Conservation (phyloP, 805 yeast species). For the Metschnikowia corniflorae region DNA sequence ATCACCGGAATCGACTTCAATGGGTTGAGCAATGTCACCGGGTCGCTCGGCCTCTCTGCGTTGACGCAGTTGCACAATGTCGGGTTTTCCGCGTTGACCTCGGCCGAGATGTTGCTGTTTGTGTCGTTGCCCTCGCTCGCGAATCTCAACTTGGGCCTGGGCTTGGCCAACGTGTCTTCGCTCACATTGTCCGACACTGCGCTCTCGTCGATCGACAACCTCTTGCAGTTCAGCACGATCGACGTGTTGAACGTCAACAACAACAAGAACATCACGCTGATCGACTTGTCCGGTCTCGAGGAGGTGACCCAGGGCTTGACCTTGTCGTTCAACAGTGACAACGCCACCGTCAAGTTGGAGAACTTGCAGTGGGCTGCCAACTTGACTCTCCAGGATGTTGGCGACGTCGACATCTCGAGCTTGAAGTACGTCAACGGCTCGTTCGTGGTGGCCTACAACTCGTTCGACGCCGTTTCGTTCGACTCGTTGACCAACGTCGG, state of each 20-base stretch:
- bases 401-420: conserved; percentile 27
- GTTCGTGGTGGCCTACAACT: conserved; percentile 38
- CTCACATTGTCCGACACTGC: conserved; percentile 43
- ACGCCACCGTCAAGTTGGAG: conserved; percentile 27
- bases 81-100: conserved; percentile 31
- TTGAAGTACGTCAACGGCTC: conserved; percentile 41
- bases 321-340: conserved; percentile 38
- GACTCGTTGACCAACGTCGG: conserved; percentile 34
- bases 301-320: conserved; percentile 34
- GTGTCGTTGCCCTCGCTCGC: conserved; percentile 42
- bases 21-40: conserved; percentile 30
- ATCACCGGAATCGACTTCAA: conserved; percentile 31
- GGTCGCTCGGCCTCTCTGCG: conserved; percentile 34
- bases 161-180: conserved; percentile 31
- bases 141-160: conserved; percentile 33
- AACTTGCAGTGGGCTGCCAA: conserved; percentile 40
- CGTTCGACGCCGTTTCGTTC: conserved; percentile 30
- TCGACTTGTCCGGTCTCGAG: conserved; percentile 31
- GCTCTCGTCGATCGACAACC: conserved; percentile 31
- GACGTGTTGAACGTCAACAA: conserved; percentile 38
- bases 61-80: conserved; percentile 38
- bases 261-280: conserved; percentile 39
- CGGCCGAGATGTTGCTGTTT: conserved; percentile 31
- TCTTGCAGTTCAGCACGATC: conserved; percentile 28
- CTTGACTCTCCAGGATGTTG: conserved; percentile 42